phyloP scores from a whole-genome alignment of 352 stramenopile species.

The Blastocystis sp. region DNA sequence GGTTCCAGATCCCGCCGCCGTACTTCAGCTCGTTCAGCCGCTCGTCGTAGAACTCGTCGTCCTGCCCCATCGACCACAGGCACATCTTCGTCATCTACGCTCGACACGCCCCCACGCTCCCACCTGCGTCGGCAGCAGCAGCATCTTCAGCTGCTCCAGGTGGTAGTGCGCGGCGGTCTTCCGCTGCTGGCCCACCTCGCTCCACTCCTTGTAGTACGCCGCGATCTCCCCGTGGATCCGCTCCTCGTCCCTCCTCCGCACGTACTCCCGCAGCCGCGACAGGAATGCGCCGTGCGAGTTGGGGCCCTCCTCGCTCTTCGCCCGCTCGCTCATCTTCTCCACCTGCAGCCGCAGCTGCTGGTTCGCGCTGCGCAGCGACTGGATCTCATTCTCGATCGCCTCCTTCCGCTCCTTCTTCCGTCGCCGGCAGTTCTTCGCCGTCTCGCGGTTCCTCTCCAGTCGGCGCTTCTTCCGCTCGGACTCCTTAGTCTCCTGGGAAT shows the following conservation, averaged over 20 bases:
- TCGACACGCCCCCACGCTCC: neutral
- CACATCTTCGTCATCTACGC: slow-evolving; percentile 72
- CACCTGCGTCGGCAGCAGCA: slow-evolving; percentile 71
- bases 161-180: slow-evolving; percentile 64
- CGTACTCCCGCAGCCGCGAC: slow-evolving; percentile 62
- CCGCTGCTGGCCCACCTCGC: slow-evolving; percentile 61
- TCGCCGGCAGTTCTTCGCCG: slow-evolving; percentile 71
- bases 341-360: slow-evolving; percentile 30
- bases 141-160: slow-evolving; percentile 71
- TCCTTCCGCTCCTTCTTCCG: slow-evolving; percentile 71
- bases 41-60: slow-evolving; percentile 73
- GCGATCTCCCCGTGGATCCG: slow-evolving; percentile 69
- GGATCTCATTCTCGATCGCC: slow-evolving; percentile 57
- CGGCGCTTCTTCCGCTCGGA: slow-evolving; percentile 24
- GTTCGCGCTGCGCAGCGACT: slow-evolving; percentile 1
- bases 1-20: slow-evolving; percentile 72
- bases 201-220: slow-evolving; percentile 70
- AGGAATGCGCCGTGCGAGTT: slow-evolving; percentile 50
- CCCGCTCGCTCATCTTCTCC: slow-evolving; percentile 25
- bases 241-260: slow-evolving; percentile 29
- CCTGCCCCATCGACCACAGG: slow-evolving; percentile 72
- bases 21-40: slow-evolving; percentile 71
- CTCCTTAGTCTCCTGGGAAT: slow-evolving; percentile 41
- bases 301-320: neutral
- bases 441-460: slow-evolving; percentile 72